Conservation (phyloP, 371 early-diverging fungal genomes). For the Mortierella sp. region DNA sequence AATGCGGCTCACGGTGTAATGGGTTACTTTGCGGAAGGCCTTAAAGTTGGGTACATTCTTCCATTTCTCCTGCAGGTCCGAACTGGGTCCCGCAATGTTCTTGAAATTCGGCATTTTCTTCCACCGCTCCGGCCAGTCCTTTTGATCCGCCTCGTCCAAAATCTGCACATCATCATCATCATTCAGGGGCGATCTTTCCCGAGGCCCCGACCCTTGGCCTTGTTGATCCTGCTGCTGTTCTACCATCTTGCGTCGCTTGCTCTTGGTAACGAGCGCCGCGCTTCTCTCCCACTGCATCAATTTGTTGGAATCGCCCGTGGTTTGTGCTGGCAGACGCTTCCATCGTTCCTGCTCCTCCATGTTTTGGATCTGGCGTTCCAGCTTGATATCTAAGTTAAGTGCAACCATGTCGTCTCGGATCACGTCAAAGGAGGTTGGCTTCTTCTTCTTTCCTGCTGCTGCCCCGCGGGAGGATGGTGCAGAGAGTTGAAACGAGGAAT, state of each 20-base stretch:
- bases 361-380: constrained; percentile 41
- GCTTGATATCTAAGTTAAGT: constrained; percentile 34
- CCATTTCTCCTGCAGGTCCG: constrained; percentile 33
- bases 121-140: constrained; percentile 52
- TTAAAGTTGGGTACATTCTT: constrained; percentile 48
- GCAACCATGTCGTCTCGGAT: constrained; percentile 46
- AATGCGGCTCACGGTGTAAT: not conserved
- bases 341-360: constrained; percentile 34
- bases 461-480: not conserved
- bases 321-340: constrained; percentile 1
- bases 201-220: not conserved
- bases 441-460: constrained; percentile 19
- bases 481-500: not conserved
- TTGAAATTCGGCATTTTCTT: constrained; percentile 46
- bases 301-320: not conserved
- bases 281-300: constrained; percentile 47
- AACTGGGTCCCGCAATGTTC: constrained; percentile 1
- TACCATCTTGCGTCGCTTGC: constrained; percentile 31
- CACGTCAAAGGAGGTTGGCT: constrained; percentile 26
- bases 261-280: constrained; percentile 19
- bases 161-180: constrained; percentile 12
- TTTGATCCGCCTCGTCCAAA: constrained; percentile 21
- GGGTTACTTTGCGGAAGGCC: constrained; percentile 41
- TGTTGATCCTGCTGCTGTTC: not conserved
- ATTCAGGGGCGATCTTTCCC: not conserved